Percentiles rank a stretch among this genome's conserved stretches.
Conservation (phyloP, 2,329 filamentous ascomycete genomes). For the Diaporthe vexans region DNA sequence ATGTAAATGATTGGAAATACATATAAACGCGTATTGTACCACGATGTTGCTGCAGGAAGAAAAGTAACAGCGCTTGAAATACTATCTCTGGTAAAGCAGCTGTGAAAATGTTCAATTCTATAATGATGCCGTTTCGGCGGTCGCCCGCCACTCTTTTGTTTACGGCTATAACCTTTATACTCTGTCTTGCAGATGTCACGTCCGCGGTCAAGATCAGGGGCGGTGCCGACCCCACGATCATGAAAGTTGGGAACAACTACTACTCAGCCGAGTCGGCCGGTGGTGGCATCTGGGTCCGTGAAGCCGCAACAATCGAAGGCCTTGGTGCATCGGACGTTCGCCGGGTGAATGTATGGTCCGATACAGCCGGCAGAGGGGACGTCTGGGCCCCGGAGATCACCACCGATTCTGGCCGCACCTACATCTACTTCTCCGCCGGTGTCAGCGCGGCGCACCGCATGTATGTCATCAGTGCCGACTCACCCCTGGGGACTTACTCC, state of each 20-base stretch:
- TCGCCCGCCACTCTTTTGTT: neutral
- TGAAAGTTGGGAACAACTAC: slow-evolving; percentile 12
- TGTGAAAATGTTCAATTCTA: slow-evolving; percentile 1
- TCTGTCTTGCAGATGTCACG: neutral
- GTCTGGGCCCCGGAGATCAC: slow-evolving; percentile 46
- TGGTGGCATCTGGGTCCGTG: slow-evolving; percentile 10
- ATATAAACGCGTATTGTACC: neutral
- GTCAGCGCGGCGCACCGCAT: slow-evolving; percentile 46
- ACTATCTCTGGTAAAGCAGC: neutral
- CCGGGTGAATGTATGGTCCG: slow-evolving; percentile 42
- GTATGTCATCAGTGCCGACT: slow-evolving; percentile 45
- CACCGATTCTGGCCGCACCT: slow-evolving; percentile 42
- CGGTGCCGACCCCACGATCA: slow-evolving; percentile 6
- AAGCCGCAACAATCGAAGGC: neutral
- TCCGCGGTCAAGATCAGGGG: neutral
- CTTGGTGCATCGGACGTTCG: slow-evolving; percentile 8
- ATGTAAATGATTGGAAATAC: fast-evolving
- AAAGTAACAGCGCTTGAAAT: neutral
- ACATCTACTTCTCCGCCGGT: slow-evolving; percentile 46
- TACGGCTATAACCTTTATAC: neutral
- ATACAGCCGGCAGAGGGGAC: slow-evolving; percentile 38
- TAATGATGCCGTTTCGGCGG: neutral
- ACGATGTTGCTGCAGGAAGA: neutral
- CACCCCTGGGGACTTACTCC: slow-evolving; percentile 42
- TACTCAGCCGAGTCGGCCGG: slow-evolving; percentile 4